Evolutionary conservation across 2,329 filamentous ascomycete species (phyloP), one percentile per base, ranked within the genome.

Genomic region (Pseudocercospora vitis): DNA sequence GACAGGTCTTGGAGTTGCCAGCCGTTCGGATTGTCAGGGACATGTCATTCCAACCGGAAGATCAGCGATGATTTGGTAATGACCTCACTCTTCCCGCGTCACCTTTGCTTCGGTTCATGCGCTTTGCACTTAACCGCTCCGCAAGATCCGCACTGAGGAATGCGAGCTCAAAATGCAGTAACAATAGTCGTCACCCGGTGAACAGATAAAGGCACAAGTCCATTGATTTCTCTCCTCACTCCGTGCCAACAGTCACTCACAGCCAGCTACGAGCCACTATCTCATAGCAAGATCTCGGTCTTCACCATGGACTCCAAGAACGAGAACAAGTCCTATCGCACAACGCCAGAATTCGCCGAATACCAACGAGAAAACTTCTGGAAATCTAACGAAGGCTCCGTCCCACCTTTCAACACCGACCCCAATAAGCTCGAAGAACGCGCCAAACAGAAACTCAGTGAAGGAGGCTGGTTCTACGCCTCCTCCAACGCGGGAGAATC

Each of bases 381-480:
- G 77, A 76, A 75, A 47, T 68, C 69, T 29, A 82, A 82, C 51
- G 72, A 78, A 3, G 79, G 78, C 52, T 64, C 78, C 57, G 67
- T 71, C 0, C 72, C 76, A 0, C 73, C 74, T 0, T 82, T 83
- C 66, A 80, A 80, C 58, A 83, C 53, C 78, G 77, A 84, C 21
- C 82, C 83, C 0, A 77, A 72, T 49, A 78, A 81, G 50, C 74
- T 86, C n/a, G 81, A 85, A 68, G 74, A 79, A 42, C 72, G 77
- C 12, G 83, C 83, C 12, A 76, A 78, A 60, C 70, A 81, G 56
- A 80, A 76, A 29, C 74, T 86, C 32, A 80, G 77, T 14, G 71
- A 81, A 64, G 77, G 77, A 33, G 82, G 82, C 61, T 85, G 81
- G 79, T 76, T 75, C 65, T 83, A 83, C 57, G 77, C 80, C 23